Evolutionary conservation across 2,329 filamentous ascomycete genomes (phyloP).

Genomic region (Stemphylium vesicarium): DNA sequence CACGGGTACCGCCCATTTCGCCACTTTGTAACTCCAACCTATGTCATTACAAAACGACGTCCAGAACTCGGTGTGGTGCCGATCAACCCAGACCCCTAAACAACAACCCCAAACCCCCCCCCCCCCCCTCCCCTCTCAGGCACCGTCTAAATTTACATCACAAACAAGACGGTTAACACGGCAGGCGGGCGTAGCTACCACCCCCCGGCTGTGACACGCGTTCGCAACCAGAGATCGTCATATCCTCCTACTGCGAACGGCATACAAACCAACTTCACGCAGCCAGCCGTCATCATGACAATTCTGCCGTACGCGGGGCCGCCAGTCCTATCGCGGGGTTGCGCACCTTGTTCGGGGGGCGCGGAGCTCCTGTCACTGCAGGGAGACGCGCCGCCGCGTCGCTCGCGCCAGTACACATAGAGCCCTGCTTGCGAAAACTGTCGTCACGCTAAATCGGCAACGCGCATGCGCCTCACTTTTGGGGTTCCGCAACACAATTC

Average conservation of each 20-base stretch:
- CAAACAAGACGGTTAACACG: conserved; percentile 11
- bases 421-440: not conserved
- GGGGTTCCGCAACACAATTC: not conserved
- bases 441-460: too few relatives aligned
- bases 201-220: conserved; percentile 6
- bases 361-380: not conserved
- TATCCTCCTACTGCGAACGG: not conserved
- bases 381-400: not conserved
- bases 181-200: not conserved
- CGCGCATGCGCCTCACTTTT: too few relatives aligned
- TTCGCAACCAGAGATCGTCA: conserved; percentile 6
- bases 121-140: too few relatives aligned
- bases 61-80: too few relatives aligned
- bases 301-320: not conserved
- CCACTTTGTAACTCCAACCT: too few relatives aligned
- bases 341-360: not conserved
- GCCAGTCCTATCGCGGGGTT: not conserved
- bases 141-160: not conserved
- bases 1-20: too few relatives aligned
- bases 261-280: not conserved
- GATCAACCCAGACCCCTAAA: too few relatives aligned
- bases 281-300: not conserved
- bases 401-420: not conserved
- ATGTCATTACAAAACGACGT: too few relatives aligned
- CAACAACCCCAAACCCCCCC: too few relatives aligned